Percentiles rank a stretch among this genome's conserved stretches.
Conservation (phyloP, 768 basidiomycete genomes). For the Gyrodon lividus region DNA sequence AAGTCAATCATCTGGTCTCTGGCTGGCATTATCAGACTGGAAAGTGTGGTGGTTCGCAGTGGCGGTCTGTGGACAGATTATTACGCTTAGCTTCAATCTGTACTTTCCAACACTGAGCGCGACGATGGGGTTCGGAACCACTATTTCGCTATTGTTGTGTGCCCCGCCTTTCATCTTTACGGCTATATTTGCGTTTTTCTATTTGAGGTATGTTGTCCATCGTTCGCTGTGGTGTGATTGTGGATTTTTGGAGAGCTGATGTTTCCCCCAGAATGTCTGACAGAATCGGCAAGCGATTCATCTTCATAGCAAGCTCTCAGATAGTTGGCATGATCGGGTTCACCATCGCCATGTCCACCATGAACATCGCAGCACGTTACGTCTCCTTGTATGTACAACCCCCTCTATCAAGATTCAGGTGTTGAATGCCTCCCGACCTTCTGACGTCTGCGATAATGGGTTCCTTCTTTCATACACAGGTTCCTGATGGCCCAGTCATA, state of each 20-base stretch:
- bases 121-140: conserved; percentile 61
- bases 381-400: conserved; percentile 54
- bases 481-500: conserved; percentile 73
- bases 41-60: conserved; percentile 77
- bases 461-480: conserved; percentile 77
- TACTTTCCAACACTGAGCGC: conserved; percentile 54
- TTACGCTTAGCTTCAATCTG: conserved; percentile 73
- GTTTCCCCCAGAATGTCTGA: conserved; percentile 66
- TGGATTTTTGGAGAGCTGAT: conserved; percentile 57
- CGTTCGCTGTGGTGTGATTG: neutral
- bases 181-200: neutral
- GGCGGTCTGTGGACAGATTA: conserved; percentile 46
- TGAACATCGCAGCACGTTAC: conserved; percentile 60
- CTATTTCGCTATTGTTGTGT: conserved; percentile 64
- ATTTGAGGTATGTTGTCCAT: neutral
- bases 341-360: conserved; percentile 57
- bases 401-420: neutral
- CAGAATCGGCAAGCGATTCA: conserved; percentile 61
- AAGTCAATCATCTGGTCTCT: conserved; percentile 44
- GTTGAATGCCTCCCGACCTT: neutral
- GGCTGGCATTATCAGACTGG: conserved; percentile 63
- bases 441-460: conserved; percentile 29
- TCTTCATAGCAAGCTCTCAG: conserved; percentile 56
- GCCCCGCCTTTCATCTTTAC: conserved; percentile 53
- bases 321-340: conserved; percentile 62